A percentile compares a stretch with the other conserved stretches of the same genome.
These are phyloP conservation scores for Pythium vanterpoolii DNA, from an alignment of 352 stramenopile species.

Conservation along the genomic window DNA sequence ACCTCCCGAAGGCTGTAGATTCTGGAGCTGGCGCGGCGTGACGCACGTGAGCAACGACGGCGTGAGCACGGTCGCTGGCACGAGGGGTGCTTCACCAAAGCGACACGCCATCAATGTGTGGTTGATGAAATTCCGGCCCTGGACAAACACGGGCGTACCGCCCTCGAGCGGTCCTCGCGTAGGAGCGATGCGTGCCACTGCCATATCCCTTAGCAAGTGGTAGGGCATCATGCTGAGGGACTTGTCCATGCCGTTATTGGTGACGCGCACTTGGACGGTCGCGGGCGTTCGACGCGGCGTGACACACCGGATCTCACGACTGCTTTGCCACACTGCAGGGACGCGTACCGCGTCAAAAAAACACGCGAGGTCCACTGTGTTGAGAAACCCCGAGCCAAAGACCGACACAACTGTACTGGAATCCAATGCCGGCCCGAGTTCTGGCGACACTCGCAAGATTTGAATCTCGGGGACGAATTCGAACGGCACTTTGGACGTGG, in stretches of 20 bases:
- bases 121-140: slow-evolving; percentile 94
- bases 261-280: slow-evolving; percentile 65
- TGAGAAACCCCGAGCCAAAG: slow-evolving; percentile 54
- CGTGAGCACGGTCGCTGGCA: slow-evolving; percentile 78
- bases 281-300: slow-evolving; percentile 60
- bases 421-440: slow-evolving; percentile 48
- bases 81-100: slow-evolving; percentile 75
- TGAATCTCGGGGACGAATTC: slow-evolving; percentile 42
- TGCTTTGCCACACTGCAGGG: slow-evolving; percentile 46
- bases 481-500: slow-evolving; percentile 35
- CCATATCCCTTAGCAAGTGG: slow-evolving; percentile 84
- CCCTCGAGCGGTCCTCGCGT: slow-evolving; percentile 67
- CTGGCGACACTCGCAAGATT: slow-evolving; percentile 47
- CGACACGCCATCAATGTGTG: slow-evolving; percentile 81
- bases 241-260: slow-evolving; percentile 78
- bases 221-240: slow-evolving; percentile 48
- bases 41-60: slow-evolving; percentile 76
- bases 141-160: slow-evolving; percentile 88
- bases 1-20: slow-evolving; percentile 37
- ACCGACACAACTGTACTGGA: slow-evolving; percentile 62
- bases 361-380: slow-evolving; percentile 55
- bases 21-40: slow-evolving; percentile 56
- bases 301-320: slow-evolving; percentile 47
- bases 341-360: slow-evolving; percentile 37
- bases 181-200: slow-evolving; percentile 74